Evolutionary conservation across 345 rosid species (phyloP), one percentile per base, ranked within the genome.

Genomic region (Gynandropsis gynandra): DNA sequence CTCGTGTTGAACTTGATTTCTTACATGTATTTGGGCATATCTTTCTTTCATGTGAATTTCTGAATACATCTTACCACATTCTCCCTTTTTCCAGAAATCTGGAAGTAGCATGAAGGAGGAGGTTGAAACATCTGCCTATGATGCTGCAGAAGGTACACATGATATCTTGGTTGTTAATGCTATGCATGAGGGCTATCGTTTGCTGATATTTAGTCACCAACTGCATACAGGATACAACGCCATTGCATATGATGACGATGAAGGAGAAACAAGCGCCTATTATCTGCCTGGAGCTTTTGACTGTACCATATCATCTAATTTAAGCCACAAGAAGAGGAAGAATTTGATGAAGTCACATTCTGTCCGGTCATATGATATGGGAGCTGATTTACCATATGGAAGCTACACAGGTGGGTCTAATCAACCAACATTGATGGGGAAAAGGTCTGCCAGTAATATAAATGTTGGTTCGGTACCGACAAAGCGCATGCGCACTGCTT

Each of bases 401-500:
- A 72, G 60, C 53, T 62, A 60, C 61, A 33, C 73, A 16, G 59
- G 54, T 15, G 80, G 74, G 16, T 68, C 73, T 47, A 86, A 76
- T 43, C 83, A 61, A 58, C 56, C 76, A 40, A 31, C 61, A 10
- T 48, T 70, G 56, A 65, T 80, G 50, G 96, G 73, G 0, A 92
- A 80, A 77, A 75, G 83, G 65, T 77, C 81, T 45, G 72, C 78
- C 20, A 70, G 45, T 77, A 82, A 68, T 70, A 68, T 75, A 37
- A 67, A 71, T 72, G 75, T 49, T 21, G 80, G 90, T 53, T 51
- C 80, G 61, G 67, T 80, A 67, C 90, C 93, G 18, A 73, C 80
- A 36, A 92, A 81, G 62, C 89, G 98, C 29, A 64, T 75, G 54
- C 94, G 98, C 53, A 85, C 89, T 72, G 80, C 88, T 49, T 70